Evolutionary conservation across 257 asterid genomes (phyloP).

Genomic region (Solanum habrochaites): DNA sequence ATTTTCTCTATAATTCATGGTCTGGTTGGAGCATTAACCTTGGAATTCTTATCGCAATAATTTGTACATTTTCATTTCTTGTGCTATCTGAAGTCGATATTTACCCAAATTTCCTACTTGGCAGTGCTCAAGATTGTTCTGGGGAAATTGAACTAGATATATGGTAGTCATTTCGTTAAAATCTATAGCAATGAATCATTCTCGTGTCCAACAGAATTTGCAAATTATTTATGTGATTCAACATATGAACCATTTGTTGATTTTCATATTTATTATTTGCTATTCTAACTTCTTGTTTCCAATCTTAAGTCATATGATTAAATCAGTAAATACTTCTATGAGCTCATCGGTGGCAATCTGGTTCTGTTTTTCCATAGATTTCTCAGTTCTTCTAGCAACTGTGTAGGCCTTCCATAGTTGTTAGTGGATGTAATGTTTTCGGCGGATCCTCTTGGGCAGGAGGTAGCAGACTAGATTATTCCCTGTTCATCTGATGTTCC

Average conservation of each 20-base stretch:
- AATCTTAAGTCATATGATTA: background rate
- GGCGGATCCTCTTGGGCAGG: constrained; percentile 93
- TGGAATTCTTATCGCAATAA: background rate
- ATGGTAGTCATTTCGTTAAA: background rate
- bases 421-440: constrained; percentile 90
- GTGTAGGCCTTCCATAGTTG: constrained; percentile 75
- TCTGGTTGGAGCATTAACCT: background rate
- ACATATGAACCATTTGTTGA: background rate
- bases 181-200: background rate
- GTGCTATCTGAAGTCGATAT: background rate
- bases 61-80: background rate
- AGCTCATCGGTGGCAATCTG: background rate
- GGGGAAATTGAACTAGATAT: background rate
- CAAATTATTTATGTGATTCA: background rate
- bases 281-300: background rate
- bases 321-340: background rate
- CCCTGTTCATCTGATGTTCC: constrained; percentile 57
- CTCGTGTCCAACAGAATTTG: background rate
- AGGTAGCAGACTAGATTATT: constrained; percentile 75
- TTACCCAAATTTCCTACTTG: background rate
- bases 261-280: background rate
- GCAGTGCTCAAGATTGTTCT: background rate
- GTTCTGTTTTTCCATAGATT: background rate
- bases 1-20: background rate
- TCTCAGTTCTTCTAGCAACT: background rate